Evolutionary conservation across 2,329 filamentous ascomycete genomes (phyloP).

Genomic region (Phoma sp.): DNA sequence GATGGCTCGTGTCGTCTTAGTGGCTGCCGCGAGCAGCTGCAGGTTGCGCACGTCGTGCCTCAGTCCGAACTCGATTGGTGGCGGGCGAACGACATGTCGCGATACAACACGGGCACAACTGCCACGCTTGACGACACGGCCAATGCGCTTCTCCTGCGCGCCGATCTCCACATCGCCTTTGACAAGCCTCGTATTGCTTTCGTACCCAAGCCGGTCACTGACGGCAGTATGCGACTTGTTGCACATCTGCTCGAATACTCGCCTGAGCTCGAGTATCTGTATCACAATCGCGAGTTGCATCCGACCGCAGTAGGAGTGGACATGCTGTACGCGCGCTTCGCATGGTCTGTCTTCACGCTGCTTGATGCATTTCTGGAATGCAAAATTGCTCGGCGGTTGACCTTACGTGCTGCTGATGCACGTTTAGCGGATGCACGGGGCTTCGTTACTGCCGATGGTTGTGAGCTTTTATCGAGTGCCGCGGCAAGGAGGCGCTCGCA

Average conservation of each 20-base stretch:
- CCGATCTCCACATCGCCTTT: conserved; percentile 26
- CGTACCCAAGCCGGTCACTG: conserved; percentile 19
- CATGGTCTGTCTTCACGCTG: conserved; percentile 17
- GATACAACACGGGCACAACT: conserved; percentile 7
- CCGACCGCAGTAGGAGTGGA: conserved; percentile 9
- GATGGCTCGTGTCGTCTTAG: conserved; percentile 14
- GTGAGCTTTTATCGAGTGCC: conserved; percentile 7
- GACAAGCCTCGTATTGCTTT: conserved; percentile 24
- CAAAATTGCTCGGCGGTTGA: conserved; percentile 7
- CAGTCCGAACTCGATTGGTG: conserved; percentile 15
- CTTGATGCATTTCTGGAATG: conserved; percentile 13
- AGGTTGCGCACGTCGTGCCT: conserved; percentile 15
- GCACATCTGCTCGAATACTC: conserved; percentile 3
- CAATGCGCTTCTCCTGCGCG: conserved; percentile 20
- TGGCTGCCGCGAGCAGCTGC: conserved; percentile 11
- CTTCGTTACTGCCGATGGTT: conserved; percentile 11
- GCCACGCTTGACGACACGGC: conserved; percentile 3
- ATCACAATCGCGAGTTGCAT: conserved; percentile 18
- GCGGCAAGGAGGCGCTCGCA: not conserved
- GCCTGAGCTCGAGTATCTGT: conserved; percentile 17
- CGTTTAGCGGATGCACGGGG: not conserved
- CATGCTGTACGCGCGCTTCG: conserved; percentile 18
- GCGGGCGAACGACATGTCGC: conserved; percentile 14
- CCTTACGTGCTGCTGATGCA: conserved; percentile 3
- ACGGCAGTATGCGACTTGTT: conserved; percentile 10